Evolutionary conservation across 768 basidiomycete genomes (phyloP).

Genomic region (Pholiota conissans): DNA sequence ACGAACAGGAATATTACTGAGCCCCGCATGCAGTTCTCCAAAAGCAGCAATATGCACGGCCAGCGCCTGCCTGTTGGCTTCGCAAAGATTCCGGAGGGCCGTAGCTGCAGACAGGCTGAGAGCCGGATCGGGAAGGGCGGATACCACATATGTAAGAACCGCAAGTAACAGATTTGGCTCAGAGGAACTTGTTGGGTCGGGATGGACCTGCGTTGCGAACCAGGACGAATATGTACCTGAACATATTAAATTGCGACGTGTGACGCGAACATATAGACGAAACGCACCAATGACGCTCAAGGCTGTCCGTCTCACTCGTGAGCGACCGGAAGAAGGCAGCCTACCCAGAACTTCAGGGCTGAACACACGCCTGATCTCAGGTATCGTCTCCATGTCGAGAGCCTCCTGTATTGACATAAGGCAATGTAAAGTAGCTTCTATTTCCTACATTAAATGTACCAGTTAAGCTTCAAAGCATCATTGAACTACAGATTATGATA

Average conservation of each 20-base stretch:
- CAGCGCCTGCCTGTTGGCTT: constrained; percentile 82
- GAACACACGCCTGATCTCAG: constrained; percentile 65
- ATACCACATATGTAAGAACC: constrained; percentile 67
- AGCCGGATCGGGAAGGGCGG: constrained; percentile 64
- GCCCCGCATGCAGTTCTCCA: constrained; percentile 75
- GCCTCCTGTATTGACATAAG: constrained; percentile 89
- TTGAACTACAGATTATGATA: background rate
- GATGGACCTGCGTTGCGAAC: constrained; percentile 56
- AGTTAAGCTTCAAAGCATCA: background rate
- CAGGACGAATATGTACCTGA: constrained; percentile 76
- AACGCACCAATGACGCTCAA: constrained; percentile 71
- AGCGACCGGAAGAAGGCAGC: constrained; percentile 63
- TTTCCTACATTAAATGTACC: constrained; percentile 47
- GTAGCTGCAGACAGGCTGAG: constrained; percentile 76
- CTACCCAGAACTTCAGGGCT: constrained; percentile 68
- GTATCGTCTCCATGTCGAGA: constrained; percentile 53
- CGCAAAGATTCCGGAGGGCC: constrained; percentile 83
- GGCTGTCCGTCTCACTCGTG: constrained; percentile 71
- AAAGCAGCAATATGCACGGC: constrained; percentile 86
- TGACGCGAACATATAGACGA: background rate
- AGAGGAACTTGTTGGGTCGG: constrained; percentile 16
- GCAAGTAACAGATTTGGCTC: constrained; percentile 55
- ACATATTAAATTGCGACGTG: background rate
- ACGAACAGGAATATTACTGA: constrained; percentile 73
- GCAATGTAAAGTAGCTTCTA: constrained; percentile 87